Evolutionary conservation across 345 rosid genomes (phyloP).

Genomic region (Eucalyptus regnans): DNA sequence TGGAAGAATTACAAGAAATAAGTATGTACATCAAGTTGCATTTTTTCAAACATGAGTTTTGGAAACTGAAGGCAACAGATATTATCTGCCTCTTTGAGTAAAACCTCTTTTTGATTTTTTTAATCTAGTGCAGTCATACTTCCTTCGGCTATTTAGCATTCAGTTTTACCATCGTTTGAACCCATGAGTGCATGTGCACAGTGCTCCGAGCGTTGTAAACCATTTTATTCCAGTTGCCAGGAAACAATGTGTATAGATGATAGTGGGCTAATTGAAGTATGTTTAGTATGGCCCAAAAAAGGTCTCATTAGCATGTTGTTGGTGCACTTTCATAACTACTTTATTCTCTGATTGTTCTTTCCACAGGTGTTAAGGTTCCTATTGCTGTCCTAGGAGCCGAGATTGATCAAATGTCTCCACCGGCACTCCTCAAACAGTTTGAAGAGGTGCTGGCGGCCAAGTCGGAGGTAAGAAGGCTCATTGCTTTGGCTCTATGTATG

Average conservation of each 20-base stretch:
- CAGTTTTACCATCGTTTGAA: not conserved
- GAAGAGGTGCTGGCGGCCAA: conserved; percentile 19
- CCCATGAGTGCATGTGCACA: not conserved
- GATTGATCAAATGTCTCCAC: conserved; percentile 22
- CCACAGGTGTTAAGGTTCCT: conserved; percentile 25
- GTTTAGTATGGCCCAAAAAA: not conserved
- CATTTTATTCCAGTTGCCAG: not conserved
- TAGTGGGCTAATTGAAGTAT: not conserved
- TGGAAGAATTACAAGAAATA: not conserved
- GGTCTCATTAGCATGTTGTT: not conserved
- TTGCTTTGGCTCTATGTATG: not conserved
- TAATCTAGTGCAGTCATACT: not conserved
- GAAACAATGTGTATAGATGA: not conserved
- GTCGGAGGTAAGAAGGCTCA: conserved; percentile 9
- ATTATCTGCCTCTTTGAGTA: not conserved
- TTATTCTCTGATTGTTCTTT: not conserved
- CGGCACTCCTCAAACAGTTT: conserved; percentile 24
- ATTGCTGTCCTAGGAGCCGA: conserved; percentile 30
- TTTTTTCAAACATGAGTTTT: not conserved
- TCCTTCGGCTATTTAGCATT: not conserved
- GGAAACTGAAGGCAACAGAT: not conserved
- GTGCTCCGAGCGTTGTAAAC: not conserved
- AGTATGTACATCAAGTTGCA: not conserved
- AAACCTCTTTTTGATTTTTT: not conserved
- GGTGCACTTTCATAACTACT: not conserved